These are phyloP conservation scores for Globisporangium cederbergense DNA, from an alignment of 352 stramenopile species.

Conservation along the genomic window DNA sequence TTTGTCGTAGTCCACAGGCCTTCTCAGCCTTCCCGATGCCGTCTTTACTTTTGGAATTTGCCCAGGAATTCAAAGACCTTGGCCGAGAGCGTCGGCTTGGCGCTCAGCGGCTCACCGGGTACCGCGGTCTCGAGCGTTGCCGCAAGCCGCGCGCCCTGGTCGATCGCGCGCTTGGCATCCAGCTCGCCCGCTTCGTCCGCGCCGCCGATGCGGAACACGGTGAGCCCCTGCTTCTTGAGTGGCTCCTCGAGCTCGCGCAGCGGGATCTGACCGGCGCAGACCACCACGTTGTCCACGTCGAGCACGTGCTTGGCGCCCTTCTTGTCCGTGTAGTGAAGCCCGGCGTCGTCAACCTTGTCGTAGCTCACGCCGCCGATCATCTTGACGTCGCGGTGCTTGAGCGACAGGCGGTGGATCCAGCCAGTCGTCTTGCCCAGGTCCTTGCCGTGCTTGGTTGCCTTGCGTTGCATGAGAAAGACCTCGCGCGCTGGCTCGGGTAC, in stretches of 20 bases:
- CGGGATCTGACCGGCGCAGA: conserved; percentile 95
- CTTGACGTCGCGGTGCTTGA: conserved; percentile 90
- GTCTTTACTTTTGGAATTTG: conserved; percentile 46
- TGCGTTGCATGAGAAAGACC: conserved; percentile 94
- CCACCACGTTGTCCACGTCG: conserved; percentile 94
- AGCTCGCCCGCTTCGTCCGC: conserved; percentile 93
- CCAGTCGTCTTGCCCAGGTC: conserved; percentile 95
- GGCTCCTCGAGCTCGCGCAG: conserved; percentile 86
- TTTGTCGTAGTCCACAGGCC: not conserved
- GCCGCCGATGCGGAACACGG: conserved; percentile 94
- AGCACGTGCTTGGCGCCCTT: conserved; percentile 82
- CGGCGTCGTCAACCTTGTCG: conserved; percentile 92
- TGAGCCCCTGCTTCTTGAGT: conserved; percentile 61
- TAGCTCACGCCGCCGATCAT: conserved; percentile 94
- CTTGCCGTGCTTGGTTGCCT: conserved; percentile 90
- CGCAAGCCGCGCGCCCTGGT: conserved; percentile 91
- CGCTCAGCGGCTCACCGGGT: conserved; percentile 54
- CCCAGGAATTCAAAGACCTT: conserved; percentile 48
- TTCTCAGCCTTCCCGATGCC: conserved; percentile 1
- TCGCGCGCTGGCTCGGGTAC: conserved; percentile 56
- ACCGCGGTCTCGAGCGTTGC: conserved; percentile 80
- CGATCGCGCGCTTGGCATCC: conserved; percentile 97
- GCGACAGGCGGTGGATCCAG: conserved; percentile 95
- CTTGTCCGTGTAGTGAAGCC: conserved; percentile 92
- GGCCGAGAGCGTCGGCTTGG: conserved; percentile 35